Base-by-base conservation (phyloP, 495 filamentous ascomycete genomes). In the Polyplosphaeria fusca region DNA sequence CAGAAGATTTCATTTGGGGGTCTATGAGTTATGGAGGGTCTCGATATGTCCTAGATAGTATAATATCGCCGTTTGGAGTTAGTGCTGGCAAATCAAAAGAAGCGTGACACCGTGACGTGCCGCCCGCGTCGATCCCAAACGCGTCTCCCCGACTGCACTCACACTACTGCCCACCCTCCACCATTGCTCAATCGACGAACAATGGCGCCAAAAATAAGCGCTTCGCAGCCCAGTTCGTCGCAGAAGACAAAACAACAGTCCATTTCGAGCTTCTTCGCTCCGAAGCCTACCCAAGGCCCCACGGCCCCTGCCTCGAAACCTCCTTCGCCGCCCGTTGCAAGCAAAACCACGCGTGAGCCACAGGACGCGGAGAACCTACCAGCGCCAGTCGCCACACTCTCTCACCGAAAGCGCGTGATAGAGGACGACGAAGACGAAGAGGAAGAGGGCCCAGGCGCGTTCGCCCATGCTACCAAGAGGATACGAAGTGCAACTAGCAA, bases 241-340 rank as follows among this genome's bases (percentile, higher is more conserved):
- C 68, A 74, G 68, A 55, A 42, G 23, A 84, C 86, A 70, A 89
- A 85, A 64, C 89, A 96, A 67, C 80, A 86, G 54, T 86, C 87
- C 4, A 85, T 96, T 46, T 90, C 89, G 0, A 91, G 81, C 68
- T 96, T 96, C 74, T 96, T 96, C 69, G 81, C 81, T 2, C 82
- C 80, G 23, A 87, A 81, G 65, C 73, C 86, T 61, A 70, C 56
- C 9, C 42, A 55, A 52, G 14, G 49, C 19, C 28, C 59, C 32
- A 62, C 63, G 20, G 50, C 60, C 11, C 0, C 52, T 19, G 19
- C 28, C 37, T 46, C 27, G 20, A 63, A 24, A 26, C 56, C 24
- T 42, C 64, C 47, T 50, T 22, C 58, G 46, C 32, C 46, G 56
- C 23, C 28, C 22, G 38, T 26, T 20, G 61, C 57, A 63, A 22